Evolutionary conservation across 768 basidiomycete genomes (phyloP).

Genomic region (Mycena rosella): DNA sequence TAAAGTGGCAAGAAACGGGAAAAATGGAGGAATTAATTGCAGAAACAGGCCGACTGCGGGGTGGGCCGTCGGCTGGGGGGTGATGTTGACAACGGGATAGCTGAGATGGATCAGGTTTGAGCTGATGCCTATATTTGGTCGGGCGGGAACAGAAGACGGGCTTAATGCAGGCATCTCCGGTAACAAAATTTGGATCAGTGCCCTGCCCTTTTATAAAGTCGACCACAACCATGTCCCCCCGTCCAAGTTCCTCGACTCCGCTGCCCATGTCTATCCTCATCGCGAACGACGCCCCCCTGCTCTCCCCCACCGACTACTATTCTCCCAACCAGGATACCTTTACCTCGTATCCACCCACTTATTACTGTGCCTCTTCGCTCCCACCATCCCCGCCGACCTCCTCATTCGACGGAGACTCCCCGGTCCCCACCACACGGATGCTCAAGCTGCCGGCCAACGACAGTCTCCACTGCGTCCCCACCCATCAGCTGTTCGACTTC

Average conservation of each 20-base stretch:
- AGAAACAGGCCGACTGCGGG: background rate
- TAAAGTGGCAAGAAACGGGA: background rate
- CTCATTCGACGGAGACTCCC: conserved; percentile 61
- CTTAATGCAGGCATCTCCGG: background rate
- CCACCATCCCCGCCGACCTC: conserved; percentile 65
- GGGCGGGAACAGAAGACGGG: background rate
- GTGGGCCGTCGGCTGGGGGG: background rate
- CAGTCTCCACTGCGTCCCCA: conserved; percentile 72
- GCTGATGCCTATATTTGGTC: conserved; percentile 4
- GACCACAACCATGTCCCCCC: conserved; percentile 2
- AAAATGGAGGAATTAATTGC: background rate
- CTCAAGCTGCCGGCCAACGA: conserved; percentile 66
- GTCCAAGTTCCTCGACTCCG: background rate
- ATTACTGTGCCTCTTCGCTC: conserved; percentile 62
- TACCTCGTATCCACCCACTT: conserved; percentile 51
- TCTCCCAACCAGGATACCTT: conserved; percentile 57
- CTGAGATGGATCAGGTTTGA: conserved; percentile 9
- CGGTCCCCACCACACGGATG: conserved; percentile 56
- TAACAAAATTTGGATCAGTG: background rate
- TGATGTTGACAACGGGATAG: conserved; percentile 6
- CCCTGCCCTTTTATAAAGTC: conserved; percentile 2
- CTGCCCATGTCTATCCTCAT: conserved; percentile 67
- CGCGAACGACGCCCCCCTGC: conserved; percentile 67
- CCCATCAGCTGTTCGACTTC: conserved; percentile 82
- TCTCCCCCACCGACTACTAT: conserved; percentile 60